These are phyloP conservation scores for Cardamine resedifolia DNA, from an alignment of 345 rosid species.

Conservation along the genomic window DNA sequence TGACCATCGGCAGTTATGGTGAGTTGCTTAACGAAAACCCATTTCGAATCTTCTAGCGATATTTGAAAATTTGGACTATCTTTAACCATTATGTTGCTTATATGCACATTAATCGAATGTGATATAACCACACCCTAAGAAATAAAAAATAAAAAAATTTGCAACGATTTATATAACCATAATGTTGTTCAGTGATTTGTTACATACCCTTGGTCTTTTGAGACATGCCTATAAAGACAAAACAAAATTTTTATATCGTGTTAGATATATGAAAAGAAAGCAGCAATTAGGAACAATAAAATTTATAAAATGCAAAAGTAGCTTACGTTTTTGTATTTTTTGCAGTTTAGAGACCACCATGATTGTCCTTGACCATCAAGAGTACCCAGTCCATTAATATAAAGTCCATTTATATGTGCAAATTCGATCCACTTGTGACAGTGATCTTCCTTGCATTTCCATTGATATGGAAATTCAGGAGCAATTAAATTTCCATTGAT, in stretches of 20 bases:
- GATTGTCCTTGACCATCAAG: constrained; percentile 49
- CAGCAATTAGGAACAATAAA: too few relatives aligned
- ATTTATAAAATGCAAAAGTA: too few relatives aligned
- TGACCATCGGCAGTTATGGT: constrained; percentile 42
- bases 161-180: not conserved
- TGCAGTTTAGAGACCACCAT: constrained; percentile 49
- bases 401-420: constrained; percentile 39
- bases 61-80: constrained; percentile 58
- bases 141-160: not conserved
- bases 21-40: constrained; percentile 31
- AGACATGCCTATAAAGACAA: constrained; percentile 38
- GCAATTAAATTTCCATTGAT: constrained; percentile 43
- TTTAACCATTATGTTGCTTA: constrained; percentile 34
- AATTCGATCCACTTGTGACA: constrained; percentile 46
- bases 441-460: constrained; percentile 32
- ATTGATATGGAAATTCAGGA: constrained; percentile 38
- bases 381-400: constrained; percentile 45
- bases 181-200: not conserved
- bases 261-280: constrained; percentile 14
- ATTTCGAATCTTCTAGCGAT: constrained; percentile 31
- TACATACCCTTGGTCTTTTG: constrained; percentile 44
- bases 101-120: constrained; percentile 38
- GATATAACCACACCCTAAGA: constrained; percentile 42
- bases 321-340: constrained; percentile 32
- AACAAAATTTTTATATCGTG: too few relatives aligned